A percentile compares a stretch with the other conserved stretches of the same genome.
phyloP scores from a whole-genome alignment of 163 green algal genomes.

The Prototheca stagnorum region DNA sequence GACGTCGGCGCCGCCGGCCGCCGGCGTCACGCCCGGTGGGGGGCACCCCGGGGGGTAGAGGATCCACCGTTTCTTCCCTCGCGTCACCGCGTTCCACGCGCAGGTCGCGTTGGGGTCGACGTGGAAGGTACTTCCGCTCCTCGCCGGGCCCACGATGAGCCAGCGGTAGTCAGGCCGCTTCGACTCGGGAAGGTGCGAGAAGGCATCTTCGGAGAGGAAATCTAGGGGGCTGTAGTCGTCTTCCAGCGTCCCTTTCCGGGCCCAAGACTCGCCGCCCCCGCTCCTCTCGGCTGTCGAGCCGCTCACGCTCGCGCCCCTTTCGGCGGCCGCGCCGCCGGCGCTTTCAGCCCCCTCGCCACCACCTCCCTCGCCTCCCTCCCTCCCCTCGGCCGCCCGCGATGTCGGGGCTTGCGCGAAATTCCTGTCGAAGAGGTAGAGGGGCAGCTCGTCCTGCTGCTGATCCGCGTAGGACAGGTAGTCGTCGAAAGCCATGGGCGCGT shows the following conservation, averaged over 20 bases:
- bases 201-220: constrained; percentile 82
- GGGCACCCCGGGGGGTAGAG: constrained; percentile 62
- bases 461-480: constrained; percentile 62
- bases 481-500: constrained; percentile 53
- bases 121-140: constrained; percentile 41
- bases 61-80: constrained; percentile 81
- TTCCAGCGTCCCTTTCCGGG: too few relatives aligned
- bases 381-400: background rate
- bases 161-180: constrained; percentile 81
- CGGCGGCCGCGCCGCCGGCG: too few relatives aligned
- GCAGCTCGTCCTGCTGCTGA: constrained; percentile 63
- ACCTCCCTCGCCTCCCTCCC: too few relatives aligned
- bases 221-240: too few relatives aligned
- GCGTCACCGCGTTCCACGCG: constrained; percentile 84
- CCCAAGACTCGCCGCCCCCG: too few relatives aligned
- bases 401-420: constrained; percentile 30
- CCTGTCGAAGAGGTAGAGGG: constrained; percentile 92
- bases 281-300: too few relatives aligned
- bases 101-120: constrained; percentile 85
- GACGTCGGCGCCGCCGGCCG: constrained; percentile 74
- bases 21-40: constrained; percentile 68
- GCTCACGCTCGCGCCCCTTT: too few relatives aligned
- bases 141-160: constrained; percentile 76
- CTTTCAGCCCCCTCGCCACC: too few relatives aligned
- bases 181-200: constrained; percentile 68